Percentiles rank a stretch among this genome's conserved stretches.
These are phyloP conservation scores for Astragalus glycyphyllos DNA, from an alignment of 306 rosid genomes.

Conservation along the genomic window DNA sequence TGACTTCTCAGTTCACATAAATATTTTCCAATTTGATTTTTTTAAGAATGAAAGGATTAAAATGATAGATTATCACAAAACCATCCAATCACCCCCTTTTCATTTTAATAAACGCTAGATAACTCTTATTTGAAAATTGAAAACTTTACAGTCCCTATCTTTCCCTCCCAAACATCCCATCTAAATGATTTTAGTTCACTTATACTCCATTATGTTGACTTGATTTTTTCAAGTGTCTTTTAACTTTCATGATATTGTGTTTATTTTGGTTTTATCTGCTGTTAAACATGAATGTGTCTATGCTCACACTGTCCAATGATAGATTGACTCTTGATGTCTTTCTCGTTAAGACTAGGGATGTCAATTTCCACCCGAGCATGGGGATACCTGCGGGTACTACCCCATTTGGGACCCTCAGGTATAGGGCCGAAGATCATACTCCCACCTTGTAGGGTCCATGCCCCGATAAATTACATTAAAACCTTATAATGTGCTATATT, in stretches of 20 bases:
- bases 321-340: constrained; percentile 12
- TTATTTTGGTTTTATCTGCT: background rate
- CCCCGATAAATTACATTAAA: too few species aligned
- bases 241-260: constrained; percentile 14
- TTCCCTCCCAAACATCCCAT: constrained; percentile 4
- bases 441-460: too few species aligned
- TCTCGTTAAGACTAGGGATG: background rate
- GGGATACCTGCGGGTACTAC: too few species aligned
- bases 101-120: background rate
- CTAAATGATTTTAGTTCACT: constrained; percentile 10
- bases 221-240: constrained; percentile 5
- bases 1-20: background rate
- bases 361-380: too few species aligned
- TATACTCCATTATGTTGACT: constrained; percentile 3
- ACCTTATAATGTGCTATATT: too few species aligned
- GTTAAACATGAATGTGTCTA: constrained; percentile 14
- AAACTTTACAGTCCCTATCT: background rate
- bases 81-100: background rate
- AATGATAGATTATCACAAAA: constrained; percentile 11
- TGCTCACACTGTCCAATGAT: background rate
- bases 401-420: too few species aligned
- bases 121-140: background rate
- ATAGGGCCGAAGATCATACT: too few species aligned
- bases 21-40: background rate
- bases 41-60: background rate